phyloP scores from a whole-genome alignment of 768 basidiomycete species.

The Hericium coralloides region DNA sequence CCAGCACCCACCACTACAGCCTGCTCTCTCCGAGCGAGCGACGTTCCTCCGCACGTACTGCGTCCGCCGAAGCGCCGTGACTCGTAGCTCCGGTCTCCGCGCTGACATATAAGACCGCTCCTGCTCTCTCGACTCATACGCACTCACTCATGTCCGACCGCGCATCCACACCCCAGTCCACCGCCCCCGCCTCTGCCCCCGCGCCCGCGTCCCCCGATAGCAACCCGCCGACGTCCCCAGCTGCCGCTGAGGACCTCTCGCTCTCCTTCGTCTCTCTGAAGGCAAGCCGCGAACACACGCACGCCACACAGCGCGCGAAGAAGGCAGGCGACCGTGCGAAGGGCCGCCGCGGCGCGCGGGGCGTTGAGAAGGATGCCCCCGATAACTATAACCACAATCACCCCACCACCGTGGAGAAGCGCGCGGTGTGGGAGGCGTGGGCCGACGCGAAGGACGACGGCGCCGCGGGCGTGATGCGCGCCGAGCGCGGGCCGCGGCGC shows the following conservation, averaged over 20 bases:
- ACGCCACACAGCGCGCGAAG: conserved; percentile 10
- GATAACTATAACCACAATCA: not conserved
- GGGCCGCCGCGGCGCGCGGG: not conserved
- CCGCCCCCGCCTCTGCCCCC: not conserved
- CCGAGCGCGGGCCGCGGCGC: not conserved
- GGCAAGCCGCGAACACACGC: conserved; percentile 4
- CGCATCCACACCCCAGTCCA: not conserved
- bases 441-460: not conserved
- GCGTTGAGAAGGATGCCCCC: not conserved
- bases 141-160: not conserved
- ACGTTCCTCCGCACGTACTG: no score
- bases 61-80: no score
- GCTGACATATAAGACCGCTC: not conserved
- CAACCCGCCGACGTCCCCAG: not conserved
- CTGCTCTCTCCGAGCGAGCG: no score
- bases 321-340: conserved; percentile 14
- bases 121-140: not conserved
- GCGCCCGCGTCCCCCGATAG: not conserved
- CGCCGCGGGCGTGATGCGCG: conserved; percentile 27
- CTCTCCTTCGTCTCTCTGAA: conserved; percentile 4
- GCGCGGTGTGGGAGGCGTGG: not conserved
- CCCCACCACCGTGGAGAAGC: not conserved
- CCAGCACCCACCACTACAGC: no score
- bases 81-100: no score
- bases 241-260: not conserved